Evolutionary conservation across 495 filamentous ascomycete genomes (phyloP).

Genomic region (Podospora bellae-mahoneyi): DNA sequence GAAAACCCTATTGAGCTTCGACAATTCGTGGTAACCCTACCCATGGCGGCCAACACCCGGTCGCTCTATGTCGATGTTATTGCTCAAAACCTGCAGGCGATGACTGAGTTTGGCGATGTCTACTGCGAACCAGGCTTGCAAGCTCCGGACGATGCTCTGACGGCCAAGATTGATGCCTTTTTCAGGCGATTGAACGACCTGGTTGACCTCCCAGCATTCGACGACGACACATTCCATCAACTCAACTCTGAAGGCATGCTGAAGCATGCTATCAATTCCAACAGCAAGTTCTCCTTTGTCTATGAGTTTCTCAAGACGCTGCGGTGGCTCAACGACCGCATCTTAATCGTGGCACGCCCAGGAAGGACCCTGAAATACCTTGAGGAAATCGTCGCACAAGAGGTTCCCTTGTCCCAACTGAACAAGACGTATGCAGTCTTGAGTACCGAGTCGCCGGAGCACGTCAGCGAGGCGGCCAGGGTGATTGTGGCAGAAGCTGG

Average conservation of each 20-base stretch:
- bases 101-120: conserved; percentile 33
- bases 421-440: conserved; percentile 25
- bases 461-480: conserved; percentile 5
- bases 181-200: conserved; percentile 39
- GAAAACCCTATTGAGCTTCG: conserved; percentile 4
- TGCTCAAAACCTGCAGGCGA: conserved; percentile 32
- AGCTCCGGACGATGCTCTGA: conserved; percentile 26
- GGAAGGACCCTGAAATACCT: conserved; percentile 40
- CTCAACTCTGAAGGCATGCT: conserved; percentile 32
- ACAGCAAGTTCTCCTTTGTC: conserved; percentile 46
- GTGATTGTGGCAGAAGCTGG: conserved; percentile 25
- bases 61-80: conserved; percentile 41
- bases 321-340: conserved; percentile 31
- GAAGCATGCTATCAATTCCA: conserved; percentile 40
- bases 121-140: conserved; percentile 23
- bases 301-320: conserved; percentile 40
- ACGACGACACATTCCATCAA: conserved; percentile 27
- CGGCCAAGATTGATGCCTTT: conserved; percentile 37
- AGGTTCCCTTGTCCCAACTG: conserved; percentile 13
- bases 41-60: conserved; percentile 38
- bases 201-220: conserved; percentile 43
- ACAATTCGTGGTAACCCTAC: conserved; percentile 41
- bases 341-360: conserved; percentile 42
- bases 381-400: conserved; percentile 30
- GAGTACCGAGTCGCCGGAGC: conserved; percentile 11